Evolutionary conservation across 1,284 basidiomycete genomes (phyloP), one percentile per base, ranked within the genome.

Genomic region (Cryptococcus deneoformans): DNA sequence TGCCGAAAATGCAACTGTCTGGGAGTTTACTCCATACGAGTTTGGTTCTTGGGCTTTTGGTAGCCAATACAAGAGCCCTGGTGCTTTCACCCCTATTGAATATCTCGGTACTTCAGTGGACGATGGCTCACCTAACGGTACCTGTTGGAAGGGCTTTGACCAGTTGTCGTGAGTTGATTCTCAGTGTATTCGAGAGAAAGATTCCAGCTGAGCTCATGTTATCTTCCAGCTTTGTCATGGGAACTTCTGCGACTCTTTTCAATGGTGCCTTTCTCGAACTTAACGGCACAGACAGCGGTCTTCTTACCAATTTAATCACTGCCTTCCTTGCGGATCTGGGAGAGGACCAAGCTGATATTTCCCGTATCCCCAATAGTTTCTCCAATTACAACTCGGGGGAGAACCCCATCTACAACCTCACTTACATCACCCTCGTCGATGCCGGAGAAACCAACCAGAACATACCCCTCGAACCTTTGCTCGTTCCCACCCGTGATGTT

Each of bases 391-490:
- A 70, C n/a, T 53, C 69, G 5, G 63, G 67, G 9, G 60, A 63
- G 36, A 78, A 78, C 62, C 73, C 76, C 1, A 66, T 78, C 46
- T 57, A 64, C 55, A 16, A 35, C 14, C 63, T 70, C 20, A 59
- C 68, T 29, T 72, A 77, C 53, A 65, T 81, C 16, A 75, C 80
- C 14, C 69, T 82, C n/a, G 73, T 81, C 44, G 80, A 82, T 60
- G 80, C 77, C 1, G 81, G 81, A 16, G 75, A 78, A 63, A 75
- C 77, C 38, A 77, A 78, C 62, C 75, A 80, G 53, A 82, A 81
- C 64, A 68, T 82, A 39, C 82, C 81, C 0, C 63, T 83, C 42
- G 80, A 81, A 59, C 81, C 82, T 1, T 73, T 83, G 1, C 67
- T 83, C 29, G 71, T 80, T 59, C 78, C 80, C 14, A 71, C 71